Conservation (phyloP, 257 asterid species). For the Solanum neorickii region DNA sequence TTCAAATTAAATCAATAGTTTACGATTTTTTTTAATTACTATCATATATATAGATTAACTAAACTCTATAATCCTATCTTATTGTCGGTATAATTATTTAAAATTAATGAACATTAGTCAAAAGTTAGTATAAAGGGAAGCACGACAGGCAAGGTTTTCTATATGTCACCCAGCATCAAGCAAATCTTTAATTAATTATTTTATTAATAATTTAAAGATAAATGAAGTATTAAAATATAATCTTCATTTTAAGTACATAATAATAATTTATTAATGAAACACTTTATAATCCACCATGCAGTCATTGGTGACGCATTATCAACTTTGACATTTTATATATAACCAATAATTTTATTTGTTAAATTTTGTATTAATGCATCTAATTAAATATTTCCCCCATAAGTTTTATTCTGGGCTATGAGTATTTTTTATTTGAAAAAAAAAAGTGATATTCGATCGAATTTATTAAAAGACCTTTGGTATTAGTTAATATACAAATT, state of each 20-base stretch:
- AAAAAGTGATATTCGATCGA: background rate
- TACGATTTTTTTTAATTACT: background rate
- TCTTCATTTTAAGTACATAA: background rate
- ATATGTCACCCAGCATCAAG: background rate
- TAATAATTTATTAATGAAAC: background rate
- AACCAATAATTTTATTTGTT: background rate
- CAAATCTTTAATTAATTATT: background rate
- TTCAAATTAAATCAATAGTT: background rate
- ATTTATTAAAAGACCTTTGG: background rate
- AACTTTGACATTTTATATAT: background rate
- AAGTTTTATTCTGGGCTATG: background rate
- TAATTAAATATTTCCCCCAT: background rate
- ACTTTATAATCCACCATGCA: background rate
- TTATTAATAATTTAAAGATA: background rate
- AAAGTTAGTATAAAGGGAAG: background rate
- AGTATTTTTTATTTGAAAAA: background rate
- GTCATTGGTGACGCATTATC: constrained; percentile 13
- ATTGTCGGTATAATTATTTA: background rate
- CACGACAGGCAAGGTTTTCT: background rate
- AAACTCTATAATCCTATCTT: background rate
- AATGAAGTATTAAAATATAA: background rate
- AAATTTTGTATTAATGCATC: background rate
- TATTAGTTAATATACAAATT: background rate
- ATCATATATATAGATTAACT: background rate
- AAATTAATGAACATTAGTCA: background rate